A percentile compares a stretch with the other conserved stretches of the same genome.
Evolutionary conservation across 768 basidiomycete genomes (phyloP).

Genomic region (Leucosporidium yakuticum): DNA sequence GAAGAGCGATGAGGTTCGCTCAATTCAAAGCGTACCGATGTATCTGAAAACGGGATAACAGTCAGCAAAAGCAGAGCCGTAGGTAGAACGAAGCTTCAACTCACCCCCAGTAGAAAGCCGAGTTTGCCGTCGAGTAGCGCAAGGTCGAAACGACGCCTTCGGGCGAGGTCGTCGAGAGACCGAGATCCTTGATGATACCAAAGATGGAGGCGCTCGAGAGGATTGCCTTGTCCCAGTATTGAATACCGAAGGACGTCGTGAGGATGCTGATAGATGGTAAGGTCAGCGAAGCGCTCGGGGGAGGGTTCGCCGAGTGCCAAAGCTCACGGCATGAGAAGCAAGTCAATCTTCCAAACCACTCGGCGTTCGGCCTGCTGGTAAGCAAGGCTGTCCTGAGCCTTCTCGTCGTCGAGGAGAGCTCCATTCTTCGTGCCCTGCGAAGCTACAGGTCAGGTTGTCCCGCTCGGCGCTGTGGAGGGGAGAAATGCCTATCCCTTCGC

Average conservation of each 20-base stretch:
- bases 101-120: constrained; percentile 21
- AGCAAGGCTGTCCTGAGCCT: background rate
- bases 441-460: no score
- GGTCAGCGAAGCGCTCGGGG: background rate
- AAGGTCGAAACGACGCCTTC: constrained; percentile 13
- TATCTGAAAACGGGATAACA: background rate
- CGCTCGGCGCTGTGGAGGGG: no score
- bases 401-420: no score
- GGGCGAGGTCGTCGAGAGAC: constrained; percentile 22
- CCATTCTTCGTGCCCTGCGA: no score
- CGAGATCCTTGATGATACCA: constrained; percentile 25
- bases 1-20: background rate
- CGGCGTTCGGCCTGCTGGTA: constrained; percentile 6
- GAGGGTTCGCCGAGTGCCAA: background rate
- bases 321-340: constrained; percentile 26
- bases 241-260: constrained; percentile 5
- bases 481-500: no score
- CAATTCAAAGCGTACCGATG: background rate
- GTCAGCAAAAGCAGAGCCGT: background rate
- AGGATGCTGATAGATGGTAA: no score
- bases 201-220: constrained; percentile 22
- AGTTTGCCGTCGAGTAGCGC: constrained; percentile 22
- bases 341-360: constrained; percentile 27
- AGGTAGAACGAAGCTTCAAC: background rate
- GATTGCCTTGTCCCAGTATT: constrained; percentile 29